Evolutionary conservation across 140 eudicot species (phyloP), one percentile per base, ranked within the genome.

Genomic region (Artemisia princeps): DNA sequence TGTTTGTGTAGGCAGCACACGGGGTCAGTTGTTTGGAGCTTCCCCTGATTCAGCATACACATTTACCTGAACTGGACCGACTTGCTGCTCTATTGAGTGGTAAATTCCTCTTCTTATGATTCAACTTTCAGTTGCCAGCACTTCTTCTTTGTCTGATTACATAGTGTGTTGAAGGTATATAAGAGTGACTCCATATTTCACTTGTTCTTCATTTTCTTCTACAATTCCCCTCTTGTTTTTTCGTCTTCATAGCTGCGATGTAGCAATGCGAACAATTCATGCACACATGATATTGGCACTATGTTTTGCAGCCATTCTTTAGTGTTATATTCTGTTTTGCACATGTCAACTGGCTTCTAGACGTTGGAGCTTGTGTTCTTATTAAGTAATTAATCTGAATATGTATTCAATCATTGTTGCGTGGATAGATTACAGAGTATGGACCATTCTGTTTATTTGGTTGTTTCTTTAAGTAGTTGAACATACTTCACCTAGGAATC

Each of bases 21-120:
- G 94, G 94, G 62, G 60, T 90, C 73, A 37, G 64, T 60, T 81
- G 94, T 75, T 75, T 90, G 74, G 97, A 90, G 84, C 94, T 87
- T 63, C 95, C 97, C 40, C 91, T 90, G 24, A 85, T 90, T 51
- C 85, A 87, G 72, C 97, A 90, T 57, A 70, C 42, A 62, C 81
- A 73, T 26, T 82, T 86, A 61, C 87, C 95, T 63, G 95, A 85
- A 70, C 60, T 78, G n/a, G 81, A 84, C 13, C 84, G 46, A 67
- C 95, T 90, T 60, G 74, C 78, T 62, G 74, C 82, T 24, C 10
- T 84, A 70, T 70, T 90, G 64, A 62, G 76, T 50, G 84, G 97
- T 90, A 66, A 69, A 79, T 68, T 58, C 26, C 30, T 23, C 42
- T 66, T 30, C 54, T 72, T 72, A 45, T 37, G 44, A 14, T 20